Evolutionary conservation across 352 stramenopile genomes (phyloP), one percentile per base, ranked within the genome.

Genomic region (Phytophthora boehmeriae): DNA sequence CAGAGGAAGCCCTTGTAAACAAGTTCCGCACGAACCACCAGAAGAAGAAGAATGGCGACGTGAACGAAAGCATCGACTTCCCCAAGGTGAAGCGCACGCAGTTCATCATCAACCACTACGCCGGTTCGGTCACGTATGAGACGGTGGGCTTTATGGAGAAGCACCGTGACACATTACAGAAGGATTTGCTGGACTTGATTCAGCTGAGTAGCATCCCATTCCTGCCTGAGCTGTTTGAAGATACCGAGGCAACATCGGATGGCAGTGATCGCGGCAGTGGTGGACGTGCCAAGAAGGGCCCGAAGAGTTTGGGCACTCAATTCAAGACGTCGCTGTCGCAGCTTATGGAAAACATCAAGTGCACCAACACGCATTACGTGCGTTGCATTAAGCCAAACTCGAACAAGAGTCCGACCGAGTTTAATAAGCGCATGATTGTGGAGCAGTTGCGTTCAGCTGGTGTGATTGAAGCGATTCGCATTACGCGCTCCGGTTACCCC

Each of bases 81-180:
- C 86, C 88, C 2, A 93, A 92, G 68, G 86, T 94, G 10, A 95
- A 95, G 73, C 86, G 86, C 10, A 96, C 88, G 19, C 85, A 97
- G 68, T 99, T 99, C 55, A 97, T 97, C 52, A 85, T 99, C 51
- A 94, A 96, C 43, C 96, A 99, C 76, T 99, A 98, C 71, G 96
- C 96, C 1, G 97, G 96, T 16, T 68, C 88, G 2, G 96, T 99
- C 42, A 96, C 86, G 11, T 99, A 99, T 70, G 87, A 96, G 60
- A 96, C 91, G 6, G 82, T 92, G 4, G 94, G 93, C 17, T 99
- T 99, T 73, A 95, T 98, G 73, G 96, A 98, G 74, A 98, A 98
- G 73, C 98, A 99, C 66, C 92, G 93, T 45, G 93, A 98, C 63
- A 96, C 86, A 8, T 76, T 99, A 35, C 96, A 97, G 68, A 98